Conservation (phyloP, 2,329 filamentous ascomycete genomes). For the Paecilomyces sp. region DNA sequence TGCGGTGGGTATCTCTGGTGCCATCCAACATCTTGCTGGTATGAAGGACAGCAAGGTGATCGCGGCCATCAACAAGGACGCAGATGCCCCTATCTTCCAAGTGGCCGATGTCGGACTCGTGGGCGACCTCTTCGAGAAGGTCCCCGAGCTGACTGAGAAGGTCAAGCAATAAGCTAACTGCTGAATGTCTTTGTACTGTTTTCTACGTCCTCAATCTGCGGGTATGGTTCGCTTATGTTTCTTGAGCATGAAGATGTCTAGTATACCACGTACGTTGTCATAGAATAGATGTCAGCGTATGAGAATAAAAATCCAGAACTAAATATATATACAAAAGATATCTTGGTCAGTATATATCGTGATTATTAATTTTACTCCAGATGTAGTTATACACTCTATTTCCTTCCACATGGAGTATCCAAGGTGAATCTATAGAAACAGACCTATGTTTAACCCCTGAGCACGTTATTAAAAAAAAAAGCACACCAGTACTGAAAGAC, state of each 20-base stretch:
- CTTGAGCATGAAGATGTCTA: not conserved
- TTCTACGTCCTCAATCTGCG: not conserved
- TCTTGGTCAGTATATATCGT: too few relatives aligned
- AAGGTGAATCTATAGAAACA: too few relatives aligned
- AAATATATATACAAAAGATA: too few relatives aligned
- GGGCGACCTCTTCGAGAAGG: slow-evolving; percentile 90
- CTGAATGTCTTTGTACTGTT: not conserved
- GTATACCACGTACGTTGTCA: not conserved
- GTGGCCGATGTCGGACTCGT: slow-evolving; percentile 93
- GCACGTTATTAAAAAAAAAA: too few relatives aligned
- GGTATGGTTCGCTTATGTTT: not conserved
- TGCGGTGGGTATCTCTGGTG: slow-evolving; percentile 90
- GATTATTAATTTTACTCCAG: too few relatives aligned
- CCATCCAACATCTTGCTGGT: slow-evolving; percentile 94
- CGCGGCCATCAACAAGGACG: slow-evolving; percentile 96
- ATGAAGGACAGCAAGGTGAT: slow-evolving; percentile 99
- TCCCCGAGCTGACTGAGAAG: slow-evolving; percentile 94
- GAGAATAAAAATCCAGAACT: slow-evolving; percentile 4
- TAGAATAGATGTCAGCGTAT: not conserved
- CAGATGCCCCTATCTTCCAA: slow-evolving; percentile 96
- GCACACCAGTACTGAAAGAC: too few relatives aligned
- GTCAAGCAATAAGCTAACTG: slow-evolving; percentile 51
- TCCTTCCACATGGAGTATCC: too few relatives aligned
- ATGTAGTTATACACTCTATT: too few relatives aligned
- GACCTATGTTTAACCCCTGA: too few relatives aligned